These are phyloP conservation scores for Chrysoporthe austroafricana DNA, from an alignment of 2,329 filamentous ascomycete species.

Conservation along the genomic window DNA sequence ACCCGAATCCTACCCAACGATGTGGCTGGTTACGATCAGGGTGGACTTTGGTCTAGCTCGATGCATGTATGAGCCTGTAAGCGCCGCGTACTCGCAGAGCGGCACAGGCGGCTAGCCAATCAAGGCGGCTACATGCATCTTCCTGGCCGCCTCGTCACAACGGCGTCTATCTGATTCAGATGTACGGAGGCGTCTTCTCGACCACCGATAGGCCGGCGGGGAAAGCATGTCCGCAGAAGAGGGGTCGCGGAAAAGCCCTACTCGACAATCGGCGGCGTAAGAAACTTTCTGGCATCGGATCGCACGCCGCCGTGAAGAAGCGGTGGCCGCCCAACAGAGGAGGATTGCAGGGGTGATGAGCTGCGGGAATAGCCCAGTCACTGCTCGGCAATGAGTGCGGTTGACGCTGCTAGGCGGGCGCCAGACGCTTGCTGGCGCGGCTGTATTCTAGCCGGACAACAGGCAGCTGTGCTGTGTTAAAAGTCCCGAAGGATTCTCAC, in stretches of 20 bases:
- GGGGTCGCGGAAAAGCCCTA: not conserved
- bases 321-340: constrained; percentile 7
- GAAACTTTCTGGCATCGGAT: not conserved
- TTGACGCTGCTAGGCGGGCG: constrained; percentile 24
- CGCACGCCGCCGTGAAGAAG: constrained; percentile 6
- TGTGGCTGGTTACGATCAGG: not conserved
- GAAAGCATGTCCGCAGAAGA: not conserved
- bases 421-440: constrained; percentile 27
- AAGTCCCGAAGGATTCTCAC: constrained; percentile 9
- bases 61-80: constrained; percentile 22
- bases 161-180: constrained; percentile 18
- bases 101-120: constrained; percentile 25
- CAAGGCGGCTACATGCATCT: constrained; percentile 23
- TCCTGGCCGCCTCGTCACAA: constrained; percentile 25
- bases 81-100: constrained; percentile 22
- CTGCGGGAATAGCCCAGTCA: not conserved
- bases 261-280: too few species aligned
- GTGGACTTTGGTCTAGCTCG: constrained; percentile 11
- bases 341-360: constrained; percentile 12
- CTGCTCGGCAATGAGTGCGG: not conserved
- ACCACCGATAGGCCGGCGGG: not conserved
- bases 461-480: not conserved
- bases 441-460: not conserved
- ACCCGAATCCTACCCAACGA: constrained; percentile 7
- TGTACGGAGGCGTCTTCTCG: not conserved